phyloP scores from a whole-genome alignment of 2,329 filamentous ascomycete genomes.

The Trichoderma sp. region DNA sequence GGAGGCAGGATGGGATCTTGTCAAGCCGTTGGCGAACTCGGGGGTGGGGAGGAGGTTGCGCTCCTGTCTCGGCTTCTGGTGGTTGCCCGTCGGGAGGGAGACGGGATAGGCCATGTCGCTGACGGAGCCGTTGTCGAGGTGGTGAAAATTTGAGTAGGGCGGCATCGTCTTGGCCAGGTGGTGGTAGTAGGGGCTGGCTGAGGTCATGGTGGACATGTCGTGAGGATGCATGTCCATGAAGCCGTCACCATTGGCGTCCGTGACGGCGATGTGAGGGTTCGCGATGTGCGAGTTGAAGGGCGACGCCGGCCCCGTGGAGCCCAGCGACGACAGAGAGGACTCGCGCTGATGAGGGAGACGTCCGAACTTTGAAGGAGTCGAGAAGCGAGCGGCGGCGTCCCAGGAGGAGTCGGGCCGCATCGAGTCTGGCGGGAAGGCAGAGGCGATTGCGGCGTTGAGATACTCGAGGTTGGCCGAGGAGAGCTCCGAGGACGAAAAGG shows the following conservation, averaged over 20 bases:
- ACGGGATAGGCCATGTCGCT: slow-evolving; percentile 47
- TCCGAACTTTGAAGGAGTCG: slow-evolving; percentile 41
- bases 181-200: slow-evolving; percentile 48
- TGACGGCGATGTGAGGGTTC: slow-evolving; percentile 61
- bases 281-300: slow-evolving; percentile 58
- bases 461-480: slow-evolving; percentile 31
- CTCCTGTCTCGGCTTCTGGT: slow-evolving; percentile 44
- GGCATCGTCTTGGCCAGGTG: slow-evolving; percentile 48
- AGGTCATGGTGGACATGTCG: slow-evolving; percentile 31
- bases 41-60: slow-evolving; percentile 50
- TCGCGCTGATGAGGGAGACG: slow-evolving; percentile 59
- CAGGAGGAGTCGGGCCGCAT: slow-evolving; percentile 50
- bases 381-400: slow-evolving; percentile 43
- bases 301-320: slow-evolving; percentile 62
- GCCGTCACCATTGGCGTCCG: slow-evolving; percentile 52
- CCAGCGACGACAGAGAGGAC: slow-evolving; percentile 62
- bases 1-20: slow-evolving; percentile 55
- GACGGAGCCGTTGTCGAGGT: slow-evolving; percentile 42
- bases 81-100: slow-evolving; percentile 40
- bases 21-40: slow-evolving; percentile 47
- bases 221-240: slow-evolving; percentile 34
- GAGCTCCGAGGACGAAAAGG: slow-evolving; percentile 30
- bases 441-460: slow-evolving; percentile 34
- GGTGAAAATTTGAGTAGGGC: slow-evolving; percentile 49
- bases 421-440: slow-evolving; percentile 35